phyloP scores from a whole-genome alignment of 331 rosid genomes.

The Pyrus hybrid region DNA sequence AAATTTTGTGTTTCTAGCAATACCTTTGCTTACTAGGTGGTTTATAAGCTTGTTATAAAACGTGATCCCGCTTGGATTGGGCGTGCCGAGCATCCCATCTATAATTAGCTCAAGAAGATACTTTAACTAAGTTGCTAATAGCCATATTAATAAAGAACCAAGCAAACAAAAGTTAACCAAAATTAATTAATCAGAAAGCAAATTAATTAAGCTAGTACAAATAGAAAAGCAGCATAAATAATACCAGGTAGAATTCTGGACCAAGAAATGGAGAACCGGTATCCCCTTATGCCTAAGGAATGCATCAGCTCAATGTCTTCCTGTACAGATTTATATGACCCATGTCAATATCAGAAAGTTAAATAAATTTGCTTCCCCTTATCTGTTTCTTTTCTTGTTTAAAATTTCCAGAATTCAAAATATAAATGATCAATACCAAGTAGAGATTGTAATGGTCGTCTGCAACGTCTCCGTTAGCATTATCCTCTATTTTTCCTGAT shows the following conservation, averaged over 20 bases:
- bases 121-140: background rate
- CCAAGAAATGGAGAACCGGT: conserved; percentile 66
- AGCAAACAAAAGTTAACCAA: background rate
- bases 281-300: conserved; percentile 42
- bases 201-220: background rate
- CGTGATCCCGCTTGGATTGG: conserved; percentile 12
- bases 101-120: background rate
- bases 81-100: background rate
- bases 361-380: background rate
- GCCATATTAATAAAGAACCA: background rate
- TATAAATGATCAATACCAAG: background rate
- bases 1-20: too few species aligned
- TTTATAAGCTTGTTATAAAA: conserved; percentile 45
- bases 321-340: background rate
- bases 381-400: background rate
- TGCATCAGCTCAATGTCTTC: conserved; percentile 41
- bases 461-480: conserved; percentile 14
- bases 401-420: background rate
- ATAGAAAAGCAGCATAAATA: background rate
- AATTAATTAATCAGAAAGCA: background rate
- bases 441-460: conserved; percentile 18
- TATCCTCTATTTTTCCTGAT: conserved; percentile 1
- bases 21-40: conserved; percentile 34
- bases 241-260: conserved; percentile 54
- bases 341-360: background rate